phyloP scores from a whole-genome alignment of 2,329 filamentous ascomycete genomes.

The Intubia oerlemansii region DNA sequence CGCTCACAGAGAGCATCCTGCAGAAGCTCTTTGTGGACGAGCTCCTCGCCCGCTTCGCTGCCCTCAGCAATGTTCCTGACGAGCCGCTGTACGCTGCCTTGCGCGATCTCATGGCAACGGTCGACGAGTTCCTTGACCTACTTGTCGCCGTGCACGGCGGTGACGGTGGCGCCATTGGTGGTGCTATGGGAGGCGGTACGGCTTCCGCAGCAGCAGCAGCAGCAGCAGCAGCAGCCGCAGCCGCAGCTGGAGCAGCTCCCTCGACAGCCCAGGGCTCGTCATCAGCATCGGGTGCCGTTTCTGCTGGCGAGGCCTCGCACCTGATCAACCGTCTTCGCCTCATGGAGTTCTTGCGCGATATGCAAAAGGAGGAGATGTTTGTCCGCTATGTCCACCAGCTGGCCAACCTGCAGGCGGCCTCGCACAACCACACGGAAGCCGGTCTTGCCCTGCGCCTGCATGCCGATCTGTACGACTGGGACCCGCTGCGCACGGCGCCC shows the following conservation, averaged over 20 bases:
- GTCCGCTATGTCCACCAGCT: conserved; percentile 90
- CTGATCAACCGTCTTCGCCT: conserved; percentile 76
- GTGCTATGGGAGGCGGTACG: neutral
- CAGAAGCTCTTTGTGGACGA: conserved; percentile 87
- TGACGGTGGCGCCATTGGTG: conserved; percentile 25
- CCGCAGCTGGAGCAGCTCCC: no score
- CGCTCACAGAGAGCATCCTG: conserved; percentile 67
- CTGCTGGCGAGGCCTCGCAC: conserved; percentile 46
- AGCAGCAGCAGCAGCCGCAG: no score
- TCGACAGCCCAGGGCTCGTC: no score
- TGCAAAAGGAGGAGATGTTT: conserved; percentile 94
- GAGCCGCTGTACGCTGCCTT: conserved; percentile 60
- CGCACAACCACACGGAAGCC: conserved; percentile 67
- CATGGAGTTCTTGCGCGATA: conserved; percentile 92
- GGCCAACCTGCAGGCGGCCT: conserved; percentile 51
- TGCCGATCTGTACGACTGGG: conserved; percentile 85
- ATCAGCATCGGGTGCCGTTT: no score
- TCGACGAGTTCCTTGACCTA: conserved; percentile 80
- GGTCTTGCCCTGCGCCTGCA: conserved; percentile 77
- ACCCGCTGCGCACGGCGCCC: conserved; percentile 43
- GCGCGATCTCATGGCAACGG: conserved; percentile 57
- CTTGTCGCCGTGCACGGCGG: conserved; percentile 74
- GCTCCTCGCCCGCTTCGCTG: conserved; percentile 59
- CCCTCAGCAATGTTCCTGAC: conserved; percentile 40
- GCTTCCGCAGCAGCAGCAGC: neutral